Base-by-base conservation (phyloP, 345 rosid species). In the Theobroma cacao region DNA sequence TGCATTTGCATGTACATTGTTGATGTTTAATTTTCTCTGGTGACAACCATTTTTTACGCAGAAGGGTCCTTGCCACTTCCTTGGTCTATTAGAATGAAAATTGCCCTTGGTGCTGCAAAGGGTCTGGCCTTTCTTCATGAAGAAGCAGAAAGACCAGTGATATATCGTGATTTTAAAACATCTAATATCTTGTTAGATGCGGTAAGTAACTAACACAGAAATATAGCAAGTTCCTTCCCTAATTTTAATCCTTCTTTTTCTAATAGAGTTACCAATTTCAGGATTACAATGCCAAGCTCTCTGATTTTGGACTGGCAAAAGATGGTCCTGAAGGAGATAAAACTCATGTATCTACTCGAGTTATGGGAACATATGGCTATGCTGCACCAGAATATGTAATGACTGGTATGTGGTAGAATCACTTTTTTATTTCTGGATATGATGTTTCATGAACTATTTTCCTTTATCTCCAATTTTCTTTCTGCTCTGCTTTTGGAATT, bases 361-460 rank as follows among this genome's bases (percentile, higher is more conserved):
- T 92, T 34, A 91, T 92, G 95, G 97, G 94, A 78, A 92, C 97
- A 13, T 91, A 91, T 80, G 97, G 97, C 64, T 92, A 92, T 81
- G 97, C 95, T 8, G 97, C 97, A n/a, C 94, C 97, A 5, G 93
- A 91, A 73, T 92, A 92, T 82, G 95, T 92, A 64, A 92, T 90
- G 97, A 92, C 93, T 66, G 97, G 95, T 91, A 74, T 31, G 91
- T 82, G 31, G 61, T 62, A 52, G 30, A 77, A 55, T 26, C 12
- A 26, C 45, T 38, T 26, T 12, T 52, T 55, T 28, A 5, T 11
- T 28, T 26, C 22, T 30, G 20, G 5, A 65, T 50, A 40, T 18
- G n/a, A 26, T 61, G 5, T 43, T 61, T 33, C 47, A 11, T 33
- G 20, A 34, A 26, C 6, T 30, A 41, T 11, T 41, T 68, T 56